Conservation (phyloP, 176 grass and related monocot species). For the Oropetium thomaeum region DNA sequence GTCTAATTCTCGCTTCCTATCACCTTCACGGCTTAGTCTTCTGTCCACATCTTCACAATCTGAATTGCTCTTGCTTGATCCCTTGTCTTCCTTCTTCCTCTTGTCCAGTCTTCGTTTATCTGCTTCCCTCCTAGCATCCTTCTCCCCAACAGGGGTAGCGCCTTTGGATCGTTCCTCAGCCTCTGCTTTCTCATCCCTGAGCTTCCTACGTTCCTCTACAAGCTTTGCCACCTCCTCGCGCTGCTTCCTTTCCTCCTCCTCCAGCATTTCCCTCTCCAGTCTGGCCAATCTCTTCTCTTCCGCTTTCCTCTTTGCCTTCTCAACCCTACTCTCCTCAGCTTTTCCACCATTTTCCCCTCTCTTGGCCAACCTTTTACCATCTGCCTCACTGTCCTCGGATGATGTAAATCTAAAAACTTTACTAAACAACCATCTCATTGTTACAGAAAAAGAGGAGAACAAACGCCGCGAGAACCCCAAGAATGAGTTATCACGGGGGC, state of each 20-base stretch:
- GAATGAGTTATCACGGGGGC: constrained; percentile 34
- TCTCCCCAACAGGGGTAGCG: constrained; percentile 63
- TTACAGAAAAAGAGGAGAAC: constrained; percentile 29
- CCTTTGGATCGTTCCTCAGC: constrained; percentile 73
- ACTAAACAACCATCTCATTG: constrained; percentile 53
- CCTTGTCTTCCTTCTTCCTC: constrained; percentile 84
- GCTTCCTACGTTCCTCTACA: constrained; percentile 84
- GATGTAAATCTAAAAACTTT: constrained; percentile 62
- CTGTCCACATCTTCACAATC: constrained; percentile 76
- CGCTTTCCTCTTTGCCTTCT: constrained; percentile 82
- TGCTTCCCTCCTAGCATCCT: constrained; percentile 57
- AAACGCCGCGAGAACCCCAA: constrained; percentile 50
- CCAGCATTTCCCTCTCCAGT: constrained; percentile 89
- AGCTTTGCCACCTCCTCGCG: constrained; percentile 82
- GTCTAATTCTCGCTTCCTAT: constrained; percentile 51
- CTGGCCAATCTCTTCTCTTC: constrained; percentile 83
- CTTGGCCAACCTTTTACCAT: constrained; percentile 46
- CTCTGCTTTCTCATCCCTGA: constrained; percentile 81
- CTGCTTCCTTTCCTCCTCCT: constrained; percentile 97
- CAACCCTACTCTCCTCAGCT: constrained; percentile 62
- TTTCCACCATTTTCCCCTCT: constrained; percentile 59
- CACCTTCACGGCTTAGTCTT: constrained; percentile 45
- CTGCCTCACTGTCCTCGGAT: constrained; percentile 28
- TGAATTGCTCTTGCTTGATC: constrained; percentile 90
- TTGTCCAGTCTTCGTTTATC: constrained; percentile 62